These are phyloP conservation scores for Papiliotrema laurentii DNA, from an alignment of 1,284 basidiomycete genomes.

Conservation along the genomic window DNA sequence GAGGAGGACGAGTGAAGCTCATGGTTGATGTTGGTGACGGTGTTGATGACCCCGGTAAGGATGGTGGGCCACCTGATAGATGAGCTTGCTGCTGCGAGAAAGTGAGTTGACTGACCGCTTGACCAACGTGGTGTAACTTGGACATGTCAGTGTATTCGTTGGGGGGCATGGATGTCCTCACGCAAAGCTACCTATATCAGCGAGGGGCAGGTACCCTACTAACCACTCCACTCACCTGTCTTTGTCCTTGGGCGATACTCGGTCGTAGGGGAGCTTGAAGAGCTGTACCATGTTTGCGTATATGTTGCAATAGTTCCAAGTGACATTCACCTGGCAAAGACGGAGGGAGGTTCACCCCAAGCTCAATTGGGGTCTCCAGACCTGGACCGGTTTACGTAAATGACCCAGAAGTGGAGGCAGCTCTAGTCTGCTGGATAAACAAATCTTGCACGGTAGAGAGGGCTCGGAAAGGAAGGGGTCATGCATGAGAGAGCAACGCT, in stretches of 20 bases:
- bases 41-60: slow-evolving; percentile 71
- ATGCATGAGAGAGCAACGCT: too few relatives aligned
- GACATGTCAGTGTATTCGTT: background rate
- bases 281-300: slow-evolving; percentile 18
- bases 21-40: slow-evolving; percentile 60
- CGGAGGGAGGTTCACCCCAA: too few relatives aligned
- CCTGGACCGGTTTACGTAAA: too few relatives aligned
- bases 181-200: slow-evolving; percentile 32
- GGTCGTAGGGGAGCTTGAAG: slow-evolving; percentile 29
- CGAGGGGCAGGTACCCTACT: background rate
- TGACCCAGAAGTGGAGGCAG: too few relatives aligned
- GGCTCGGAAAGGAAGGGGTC: too few relatives aligned
- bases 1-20: slow-evolving; percentile 44
- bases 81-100: slow-evolving; percentile 33
- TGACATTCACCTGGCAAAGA: too few relatives aligned
- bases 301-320: too few relatives aligned
- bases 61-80: slow-evolving; percentile 77
- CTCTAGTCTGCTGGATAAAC: too few relatives aligned
- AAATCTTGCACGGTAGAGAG: too few relatives aligned
- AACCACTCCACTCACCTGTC: slow-evolving; percentile 25
- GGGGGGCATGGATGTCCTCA: slow-evolving; percentile 11
- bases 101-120: slow-evolving; percentile 21
- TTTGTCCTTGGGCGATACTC: slow-evolving; percentile 45
- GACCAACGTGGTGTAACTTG: slow-evolving; percentile 41
- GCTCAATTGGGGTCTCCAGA: too few relatives aligned